Evolutionary conservation across 257 asterid species (phyloP), one percentile per base, ranked within the genome.

Genomic region (Fraxinus anomala): DNA sequence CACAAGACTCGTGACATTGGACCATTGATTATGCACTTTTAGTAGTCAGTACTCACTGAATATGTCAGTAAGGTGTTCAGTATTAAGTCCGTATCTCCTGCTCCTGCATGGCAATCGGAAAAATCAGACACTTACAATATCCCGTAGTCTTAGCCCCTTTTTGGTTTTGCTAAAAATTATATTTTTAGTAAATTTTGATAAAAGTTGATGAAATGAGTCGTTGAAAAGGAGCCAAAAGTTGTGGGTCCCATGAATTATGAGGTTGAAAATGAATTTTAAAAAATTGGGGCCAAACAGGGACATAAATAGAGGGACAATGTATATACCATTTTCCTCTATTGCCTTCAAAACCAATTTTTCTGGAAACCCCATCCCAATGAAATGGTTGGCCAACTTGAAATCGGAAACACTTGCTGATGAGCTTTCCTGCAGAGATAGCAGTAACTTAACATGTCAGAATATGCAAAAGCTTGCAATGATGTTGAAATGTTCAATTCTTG

Each of bases 311-410:
- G 56, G 11, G 49, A n/a, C 31, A 75, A 42, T 30, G 28, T 47
- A 1, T 1, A 31, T 85, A 89, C 94, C 94, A 74, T 80, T 85
- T 88, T 89, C 91, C 65, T 85, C 89, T 42, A 89, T 83, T 74
- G 90, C 94, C 77, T 85, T 85, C 21, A 74, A 69, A 21, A 88
- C 94, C 83, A 89, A 34, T 66, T 84, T 84, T 68, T 82, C 85
- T 0, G 92, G 17, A 83, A 89, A 89, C 44, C 92, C 92, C 94
- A 89, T 89, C 36, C 85, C 91, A 63, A 89, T 85, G 70, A 89
- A 89, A 70, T 84, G 84, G 49, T 44, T 47, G 72, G 85, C 79
- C 80, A 89, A 75, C 76, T 76, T 77, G 72, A 80, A 16, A 56
- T 68, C 68, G 36, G 87, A 56, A 59, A 2, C 82, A 70, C 79